These are phyloP conservation scores for Tuctoria greenei DNA, from an alignment of 176 grass and related monocot genomes.

Conservation along the genomic window DNA sequence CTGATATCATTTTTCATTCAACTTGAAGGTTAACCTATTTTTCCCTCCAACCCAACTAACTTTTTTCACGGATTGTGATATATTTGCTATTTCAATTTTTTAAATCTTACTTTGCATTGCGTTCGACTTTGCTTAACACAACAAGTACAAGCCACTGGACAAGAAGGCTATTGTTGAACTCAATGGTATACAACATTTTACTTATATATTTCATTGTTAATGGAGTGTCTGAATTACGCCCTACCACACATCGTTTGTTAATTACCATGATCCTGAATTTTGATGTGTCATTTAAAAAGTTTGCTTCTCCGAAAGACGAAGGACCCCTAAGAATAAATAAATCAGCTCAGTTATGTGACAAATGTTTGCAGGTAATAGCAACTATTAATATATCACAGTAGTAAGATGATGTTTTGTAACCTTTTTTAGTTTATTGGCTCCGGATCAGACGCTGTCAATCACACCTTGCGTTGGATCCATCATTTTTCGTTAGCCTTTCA, in stretches of 20 bases:
- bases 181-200: slow-evolving; percentile 44
- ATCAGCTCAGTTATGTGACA: slow-evolving; percentile 54
- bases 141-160: slow-evolving; percentile 75
- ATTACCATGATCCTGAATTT: not conserved
- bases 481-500: not conserved
- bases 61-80: not conserved
- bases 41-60: too few relatives aligned
- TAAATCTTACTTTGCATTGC: not conserved
- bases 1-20: too few relatives aligned
- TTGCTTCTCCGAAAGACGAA: slow-evolving; percentile 56
- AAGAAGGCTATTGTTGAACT: slow-evolving; percentile 91
- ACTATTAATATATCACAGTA: not conserved
- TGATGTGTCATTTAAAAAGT: slow-evolving; percentile 63
- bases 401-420: not conserved
- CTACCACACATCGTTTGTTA: not conserved
- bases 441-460: slow-evolving; percentile 55
- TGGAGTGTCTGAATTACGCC: not conserved
- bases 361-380: not conserved
- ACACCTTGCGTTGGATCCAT: slow-evolving; percentile 41
- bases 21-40: too few relatives aligned
- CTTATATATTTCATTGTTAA: not conserved
- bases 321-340: slow-evolving; percentile 62
- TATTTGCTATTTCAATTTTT: not conserved
- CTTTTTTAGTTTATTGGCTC: slow-evolving; percentile 57
- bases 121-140: slow-evolving; percentile 16